phyloP scores from a whole-genome alignment of 2,329 filamentous ascomycete genomes.

The Sporothrix humicola region DNA sequence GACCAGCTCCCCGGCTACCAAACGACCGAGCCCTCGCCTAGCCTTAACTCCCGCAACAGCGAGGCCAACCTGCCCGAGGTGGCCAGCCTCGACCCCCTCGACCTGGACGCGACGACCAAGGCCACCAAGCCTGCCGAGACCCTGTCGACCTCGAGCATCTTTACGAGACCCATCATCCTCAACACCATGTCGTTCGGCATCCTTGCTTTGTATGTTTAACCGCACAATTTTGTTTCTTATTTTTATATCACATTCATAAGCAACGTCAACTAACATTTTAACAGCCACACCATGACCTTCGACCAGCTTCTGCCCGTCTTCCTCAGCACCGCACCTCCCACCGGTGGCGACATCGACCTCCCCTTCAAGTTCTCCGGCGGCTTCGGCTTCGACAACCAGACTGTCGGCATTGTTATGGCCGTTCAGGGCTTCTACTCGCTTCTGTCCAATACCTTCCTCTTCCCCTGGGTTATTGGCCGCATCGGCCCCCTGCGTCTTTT shows the following conservation, averaged over 20 bases:
- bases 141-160: constrained; percentile 54
- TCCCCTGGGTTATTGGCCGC: constrained; percentile 75
- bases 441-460: constrained; percentile 81
- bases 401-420: constrained; percentile 86
- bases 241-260: too few species aligned
- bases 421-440: constrained; percentile 90
- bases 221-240: constrained; percentile 26
- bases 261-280: constrained; percentile 30
- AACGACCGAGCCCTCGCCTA: constrained; percentile 55
- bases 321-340: constrained; percentile 69
- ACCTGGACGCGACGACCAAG: constrained; percentile 35
- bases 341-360: constrained; percentile 59
- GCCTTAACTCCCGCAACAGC: constrained; percentile 31
- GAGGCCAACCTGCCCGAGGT: constrained; percentile 44
- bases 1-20: constrained; percentile 72
- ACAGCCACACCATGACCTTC: constrained; percentile 93
- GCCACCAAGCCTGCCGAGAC: neutral
- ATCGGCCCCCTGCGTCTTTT: constrained; percentile 83
- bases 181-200: constrained; percentile 92
- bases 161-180: constrained; percentile 82
- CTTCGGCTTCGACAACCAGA: constrained; percentile 80
- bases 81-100: constrained; percentile 34
- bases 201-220: constrained; percentile 79
- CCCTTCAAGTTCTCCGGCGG: constrained; percentile 91
- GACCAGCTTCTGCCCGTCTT: constrained; percentile 94